Base-by-base conservation (phyloP, 2,329 filamentous ascomycete species). In the Drechslerella dactyloides region DNA sequence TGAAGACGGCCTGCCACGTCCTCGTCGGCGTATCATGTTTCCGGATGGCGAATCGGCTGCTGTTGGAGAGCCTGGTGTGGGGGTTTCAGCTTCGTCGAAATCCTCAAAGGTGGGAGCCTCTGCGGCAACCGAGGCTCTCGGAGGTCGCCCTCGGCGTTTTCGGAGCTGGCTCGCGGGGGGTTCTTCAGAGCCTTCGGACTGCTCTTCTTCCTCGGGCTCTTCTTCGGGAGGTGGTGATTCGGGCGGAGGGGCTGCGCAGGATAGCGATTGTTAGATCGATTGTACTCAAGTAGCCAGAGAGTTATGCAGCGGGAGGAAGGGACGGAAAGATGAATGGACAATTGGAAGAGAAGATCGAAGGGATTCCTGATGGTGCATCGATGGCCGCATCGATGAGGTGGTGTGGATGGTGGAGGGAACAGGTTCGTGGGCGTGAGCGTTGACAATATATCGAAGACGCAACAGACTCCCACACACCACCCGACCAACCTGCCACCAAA, bases 1-100 rank as follows among this genome's bases (percentile, higher is more conserved):
- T n/a, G 76, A 86, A 87, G 92, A 91, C 72, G 69, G 69, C 44
- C 61, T 61, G 10, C 69, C 69, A 48, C 69, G 58, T 6, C 69
- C 62, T 86, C 87, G 58, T 84, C 85, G 70, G 83, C 82, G 62
- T 83, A 80, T 56, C 81, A 81, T 69, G 82, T 82, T 13, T 83
- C 83, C 58, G 83, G 89, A 50, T 87, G 87, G 19, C 89, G 86
- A 1, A 87, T 88, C 62, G 86, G 83, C 51, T 85, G 83, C 73
- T 87, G 84, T 50, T 87, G 88, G 2, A 87, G 84, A 23, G 80
- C 79, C 73, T 85, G 84, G 19, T 81, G 81, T 75, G 85, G 84
- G 74, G 82, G 83, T 37, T 19, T 64, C 59, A 21, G 58, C 13
- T 35, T 66, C 62, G 54, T 66, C 61, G 19, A 60, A 68, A 2